phyloP scores from a whole-genome alignment of 2,329 filamentous ascomycete genomes.

The Fusarium euwallaceae region DNA sequence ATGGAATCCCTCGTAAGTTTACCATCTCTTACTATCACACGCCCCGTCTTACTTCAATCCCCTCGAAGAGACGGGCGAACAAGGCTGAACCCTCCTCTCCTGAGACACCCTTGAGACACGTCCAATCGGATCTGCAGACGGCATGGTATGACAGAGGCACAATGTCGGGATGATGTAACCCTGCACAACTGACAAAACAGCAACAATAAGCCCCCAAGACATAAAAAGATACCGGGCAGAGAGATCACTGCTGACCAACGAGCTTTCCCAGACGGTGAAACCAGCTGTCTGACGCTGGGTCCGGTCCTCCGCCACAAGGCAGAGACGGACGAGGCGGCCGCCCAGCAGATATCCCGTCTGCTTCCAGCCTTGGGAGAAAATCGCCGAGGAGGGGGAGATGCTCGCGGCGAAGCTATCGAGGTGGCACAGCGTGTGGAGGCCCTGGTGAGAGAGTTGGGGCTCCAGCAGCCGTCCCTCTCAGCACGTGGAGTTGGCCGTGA shows the following conservation, averaged over 20 bases:
- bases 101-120: constrained; percentile 10
- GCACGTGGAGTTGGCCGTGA: constrained; percentile 13
- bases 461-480: constrained; percentile 25
- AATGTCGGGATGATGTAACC: constrained; percentile 26
- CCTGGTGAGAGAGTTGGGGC: constrained; percentile 18
- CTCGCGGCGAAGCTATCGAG: constrained; percentile 18
- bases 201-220: constrained; percentile 19
- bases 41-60: neutral
- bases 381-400: neutral
- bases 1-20: constrained; percentile 38
- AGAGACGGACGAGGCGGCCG: constrained; percentile 8
- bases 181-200: constrained; percentile 4
- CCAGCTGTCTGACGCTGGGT: constrained; percentile 33
- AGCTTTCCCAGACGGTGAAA: constrained; percentile 37
- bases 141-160: constrained; percentile 27
- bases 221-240: neutral
- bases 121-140: constrained; percentile 27
- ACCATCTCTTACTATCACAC: neutral
- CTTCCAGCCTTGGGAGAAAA: constrained; percentile 25
- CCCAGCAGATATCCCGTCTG: constrained; percentile 32
- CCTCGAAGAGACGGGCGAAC: neutral
- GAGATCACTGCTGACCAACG: constrained; percentile 27
- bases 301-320: constrained; percentile 26
- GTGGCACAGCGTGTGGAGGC: constrained; percentile 29
- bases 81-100: constrained; percentile 32